These are phyloP conservation scores for Canariomyces notabilis DNA, from an alignment of 2,329 filamentous ascomycete species.

Conservation along the genomic window DNA sequence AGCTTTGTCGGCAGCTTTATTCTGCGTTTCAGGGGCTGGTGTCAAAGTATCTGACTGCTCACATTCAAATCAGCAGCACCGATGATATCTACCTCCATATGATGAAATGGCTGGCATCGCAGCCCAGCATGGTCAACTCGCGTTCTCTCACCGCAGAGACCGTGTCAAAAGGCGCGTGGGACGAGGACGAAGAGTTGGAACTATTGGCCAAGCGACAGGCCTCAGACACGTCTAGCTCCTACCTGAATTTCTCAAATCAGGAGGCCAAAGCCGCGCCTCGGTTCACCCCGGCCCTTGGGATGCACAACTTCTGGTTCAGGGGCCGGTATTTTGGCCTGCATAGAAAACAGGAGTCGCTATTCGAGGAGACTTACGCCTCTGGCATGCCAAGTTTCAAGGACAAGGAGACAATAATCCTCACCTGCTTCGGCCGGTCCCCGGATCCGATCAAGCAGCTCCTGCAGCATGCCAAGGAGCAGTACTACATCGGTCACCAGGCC, in stretches of 20 bases:
- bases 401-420: conserved; percentile 48
- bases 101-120: conserved; percentile 53
- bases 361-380: conserved; percentile 32
- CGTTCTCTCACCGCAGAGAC: conserved; percentile 53
- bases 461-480: conserved; percentile 47
- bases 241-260: conserved; percentile 57
- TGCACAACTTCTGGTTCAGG: conserved; percentile 50
- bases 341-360: conserved; percentile 41
- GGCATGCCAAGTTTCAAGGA: conserved; percentile 41
- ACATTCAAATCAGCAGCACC: conserved; percentile 47
- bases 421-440: conserved; percentile 49
- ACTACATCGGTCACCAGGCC: conserved; percentile 48
- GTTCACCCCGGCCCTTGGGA: conserved; percentile 50
- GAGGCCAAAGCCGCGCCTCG: conserved; percentile 48
- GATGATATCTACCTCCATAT: conserved; percentile 56
- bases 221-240: conserved; percentile 39
- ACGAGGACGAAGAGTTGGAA: conserved; percentile 46
- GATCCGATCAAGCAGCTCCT: conserved; percentile 54
- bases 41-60: conserved; percentile 44
- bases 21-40: conserved; percentile 31
- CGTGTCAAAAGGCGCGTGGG: conserved; percentile 50
- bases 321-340: conserved; percentile 46
- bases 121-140: conserved; percentile 47
- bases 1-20: conserved; percentile 35
- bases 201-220: conserved; percentile 33